phyloP scores from a whole-genome alignment of 441 rosid species.

The Croton laevigatus region DNA sequence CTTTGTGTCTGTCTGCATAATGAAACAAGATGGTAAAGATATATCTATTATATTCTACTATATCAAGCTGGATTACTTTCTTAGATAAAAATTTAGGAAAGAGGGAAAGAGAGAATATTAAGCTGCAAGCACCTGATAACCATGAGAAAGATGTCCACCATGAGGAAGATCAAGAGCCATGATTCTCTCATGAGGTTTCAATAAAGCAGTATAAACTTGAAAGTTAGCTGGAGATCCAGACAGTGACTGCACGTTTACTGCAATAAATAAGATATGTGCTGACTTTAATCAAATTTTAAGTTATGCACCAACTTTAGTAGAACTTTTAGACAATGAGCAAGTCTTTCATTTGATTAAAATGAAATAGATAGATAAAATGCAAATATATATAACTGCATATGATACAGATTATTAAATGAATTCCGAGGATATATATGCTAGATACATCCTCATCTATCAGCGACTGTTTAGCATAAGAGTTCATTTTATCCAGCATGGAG shows the following conservation, averaged over 20 bases:
- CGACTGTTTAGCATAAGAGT: background rate
- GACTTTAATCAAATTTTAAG: constrained; percentile 14
- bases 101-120: background rate
- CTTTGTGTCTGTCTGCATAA: constrained; percentile 85
- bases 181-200: constrained; percentile 96
- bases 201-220: constrained; percentile 86
- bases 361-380: background rate
- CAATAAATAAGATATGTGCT: constrained; percentile 31
- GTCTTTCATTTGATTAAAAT: background rate
- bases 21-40: constrained; percentile 11
- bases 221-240: constrained; percentile 98
- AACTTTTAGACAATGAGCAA: background rate
- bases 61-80: background rate
- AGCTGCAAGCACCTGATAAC: constrained; percentile 73
- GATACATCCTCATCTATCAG: background rate
- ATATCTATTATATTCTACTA: constrained; percentile 5
- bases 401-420: background rate
- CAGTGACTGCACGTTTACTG: constrained; percentile 93
- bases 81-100: background rate
- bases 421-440: background rate
- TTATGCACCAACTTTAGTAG: constrained; percentile 12
- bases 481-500: background rate
- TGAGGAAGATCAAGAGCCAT: constrained; percentile 99
- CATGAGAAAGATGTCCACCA: constrained; percentile 99
- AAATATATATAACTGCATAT: background rate